Evolutionary conservation across 441 rosid genomes (phyloP).

Genomic region (Populus trichocarpa): DNA sequence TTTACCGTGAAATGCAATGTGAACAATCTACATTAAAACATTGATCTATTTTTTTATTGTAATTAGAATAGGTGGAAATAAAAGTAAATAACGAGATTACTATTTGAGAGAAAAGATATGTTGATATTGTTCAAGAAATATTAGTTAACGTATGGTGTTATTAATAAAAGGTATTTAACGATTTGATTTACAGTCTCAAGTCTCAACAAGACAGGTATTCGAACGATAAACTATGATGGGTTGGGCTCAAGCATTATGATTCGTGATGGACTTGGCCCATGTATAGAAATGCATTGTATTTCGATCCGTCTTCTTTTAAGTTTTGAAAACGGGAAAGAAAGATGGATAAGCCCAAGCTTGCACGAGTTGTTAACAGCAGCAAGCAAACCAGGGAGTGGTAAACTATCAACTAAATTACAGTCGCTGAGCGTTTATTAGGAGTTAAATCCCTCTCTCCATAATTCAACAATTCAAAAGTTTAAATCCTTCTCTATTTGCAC

Average conservation of each 20-base stretch:
- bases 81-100: no score
- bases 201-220: not conserved
- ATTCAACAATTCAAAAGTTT: no score
- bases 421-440: no score
- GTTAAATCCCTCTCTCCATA: no score
- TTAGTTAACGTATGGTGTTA: no score
- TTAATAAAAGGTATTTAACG: not conserved
- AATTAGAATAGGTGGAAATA: no score
- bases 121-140: not conserved
- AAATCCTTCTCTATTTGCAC: no score
- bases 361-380: not conserved
- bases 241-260: not conserved
- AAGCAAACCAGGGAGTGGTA: not conserved
- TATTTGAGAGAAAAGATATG: not conserved
- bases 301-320: not conserved
- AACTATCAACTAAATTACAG: not conserved
- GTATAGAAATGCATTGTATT: not conserved
- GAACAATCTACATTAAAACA: no score
- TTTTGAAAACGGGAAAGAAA: not conserved
- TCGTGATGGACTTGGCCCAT: not conserved
- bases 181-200: not conserved
- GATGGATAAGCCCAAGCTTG: not conserved
- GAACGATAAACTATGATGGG: not conserved
- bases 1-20: no score
- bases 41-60: no score